Evolutionary conservation across 106 monocot species (phyloP), one percentile per base, ranked within the genome.

Genomic region (Amphibolis antarctica): DNA sequence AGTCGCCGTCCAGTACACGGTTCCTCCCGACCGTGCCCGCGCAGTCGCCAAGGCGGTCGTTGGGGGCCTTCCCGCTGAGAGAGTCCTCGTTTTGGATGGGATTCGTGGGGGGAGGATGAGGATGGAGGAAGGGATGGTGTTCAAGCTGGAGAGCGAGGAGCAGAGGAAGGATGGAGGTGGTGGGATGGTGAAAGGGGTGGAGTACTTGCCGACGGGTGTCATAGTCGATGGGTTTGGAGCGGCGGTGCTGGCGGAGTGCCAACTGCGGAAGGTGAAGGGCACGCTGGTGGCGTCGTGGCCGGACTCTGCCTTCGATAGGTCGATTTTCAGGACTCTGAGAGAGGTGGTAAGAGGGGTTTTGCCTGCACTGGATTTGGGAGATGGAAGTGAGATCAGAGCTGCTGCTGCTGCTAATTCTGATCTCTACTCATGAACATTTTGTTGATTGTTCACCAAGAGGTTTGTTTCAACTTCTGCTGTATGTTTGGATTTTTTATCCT

Each of bases 131-230:
- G 26, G 61, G 23, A 63, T 84, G 58, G 81, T 48, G 25, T 81
- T 84, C 74, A 92, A 84, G 84, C 72, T 92, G 77, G 84, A 87
- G 68, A 92, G 81, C 1, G 25, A 64, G 59, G 75, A 71, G 75
- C 57, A 75, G 78, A 55, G 62, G 73, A 31, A 44, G 42, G 53
- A 50, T 9, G 76, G 75, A 1, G 62, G 44, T 11, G 44, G 43
- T 22, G 13, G 14, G 15, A 66, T 46, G 31, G 52, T 69, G 12
- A 44, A 60, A 27, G 72, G 27, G 9, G 55, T 76, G 22, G 76
- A 77, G 71, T 78, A 67, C 61, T 54, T 85, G 54, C 83, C 86
- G 24, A 77, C 81, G 20, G 92, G 87, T 25, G 84, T 81, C 66
- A 75, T 92, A 61, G 68, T 78, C 71, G 86, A 79, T 24, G 86